These are phyloP conservation scores for Stagonosporopsis tanaceti DNA, from an alignment of 2,329 filamentous ascomycete species.

Conservation along the genomic window DNA sequence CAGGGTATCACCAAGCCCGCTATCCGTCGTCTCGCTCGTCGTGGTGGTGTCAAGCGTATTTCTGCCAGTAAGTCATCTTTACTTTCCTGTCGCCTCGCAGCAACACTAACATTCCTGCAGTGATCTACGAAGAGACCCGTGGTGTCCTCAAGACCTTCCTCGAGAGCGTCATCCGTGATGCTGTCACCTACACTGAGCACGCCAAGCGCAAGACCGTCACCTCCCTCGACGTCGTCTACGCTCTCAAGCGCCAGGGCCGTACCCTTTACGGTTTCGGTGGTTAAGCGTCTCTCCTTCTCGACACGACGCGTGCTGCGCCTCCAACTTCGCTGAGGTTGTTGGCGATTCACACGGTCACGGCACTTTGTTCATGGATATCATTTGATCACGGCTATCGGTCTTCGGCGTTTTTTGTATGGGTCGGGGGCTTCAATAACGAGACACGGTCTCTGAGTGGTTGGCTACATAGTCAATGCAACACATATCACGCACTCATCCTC, in stretches of 20 bases:
- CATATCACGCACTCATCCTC: constrained; percentile 1
- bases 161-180: constrained; percentile 77
- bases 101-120: constrained; percentile 49
- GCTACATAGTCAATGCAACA: constrained; percentile 43
- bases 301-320: constrained; percentile 22
- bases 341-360: constrained; percentile 28
- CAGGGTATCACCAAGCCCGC: constrained; percentile 64
- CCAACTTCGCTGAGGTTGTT: constrained; percentile 59
- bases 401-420: constrained; percentile 43
- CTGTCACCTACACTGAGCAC: constrained; percentile 81
- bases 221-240: constrained; percentile 70
- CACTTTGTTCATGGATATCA: constrained; percentile 38
- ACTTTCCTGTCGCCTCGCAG: not conserved
- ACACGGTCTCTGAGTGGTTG: constrained; percentile 29
- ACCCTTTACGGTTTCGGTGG: constrained; percentile 89
- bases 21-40: constrained; percentile 63
- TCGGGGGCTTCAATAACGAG: constrained; percentile 39
- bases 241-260: constrained; percentile 71
- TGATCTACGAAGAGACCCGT: constrained; percentile 83
- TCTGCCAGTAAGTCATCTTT: constrained; percentile 54
- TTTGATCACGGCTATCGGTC: constrained; percentile 40
- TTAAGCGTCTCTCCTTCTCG: constrained; percentile 60
- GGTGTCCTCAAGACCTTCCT: constrained; percentile 82
- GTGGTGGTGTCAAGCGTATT: constrained; percentile 63
- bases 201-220: constrained; percentile 85